phyloP scores from a whole-genome alignment of 495 filamentous ascomycete species.

The Baudoinia panamericana region DNA sequence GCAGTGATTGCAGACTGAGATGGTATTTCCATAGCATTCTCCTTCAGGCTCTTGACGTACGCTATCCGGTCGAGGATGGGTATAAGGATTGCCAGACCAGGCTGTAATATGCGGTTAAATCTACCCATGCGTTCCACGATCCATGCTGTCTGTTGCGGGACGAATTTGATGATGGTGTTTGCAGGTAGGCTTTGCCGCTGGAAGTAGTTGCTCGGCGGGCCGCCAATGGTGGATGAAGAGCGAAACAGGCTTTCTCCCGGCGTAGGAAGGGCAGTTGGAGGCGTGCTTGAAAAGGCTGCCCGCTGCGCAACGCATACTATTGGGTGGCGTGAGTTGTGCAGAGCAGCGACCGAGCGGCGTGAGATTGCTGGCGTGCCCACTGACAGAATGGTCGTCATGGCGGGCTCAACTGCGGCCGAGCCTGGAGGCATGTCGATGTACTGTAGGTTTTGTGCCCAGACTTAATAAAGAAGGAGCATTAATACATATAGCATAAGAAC shows the following conservation, averaged over 20 bases:
- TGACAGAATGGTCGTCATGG: constrained; percentile 10
- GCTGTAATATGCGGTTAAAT: constrained; percentile 81
- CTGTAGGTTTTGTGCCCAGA: too few species aligned
- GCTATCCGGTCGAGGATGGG: constrained; percentile 92
- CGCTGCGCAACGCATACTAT: constrained; percentile 4
- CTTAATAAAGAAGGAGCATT: too few species aligned
- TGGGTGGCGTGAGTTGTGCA: constrained; percentile 14
- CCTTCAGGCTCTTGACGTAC: constrained; percentile 95
- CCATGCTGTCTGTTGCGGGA: constrained; percentile 98
- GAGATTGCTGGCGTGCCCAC: constrained; percentile 8
- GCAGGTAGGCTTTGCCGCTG: constrained; percentile 57
- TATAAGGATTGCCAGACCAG: constrained; percentile 76
- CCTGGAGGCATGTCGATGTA: background rate
- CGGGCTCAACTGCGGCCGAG: constrained; percentile 1
- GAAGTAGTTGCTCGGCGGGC: constrained; percentile 38
- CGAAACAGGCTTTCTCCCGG: constrained; percentile 20
- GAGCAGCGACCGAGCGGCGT: constrained; percentile 12
- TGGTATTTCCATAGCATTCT: constrained; percentile 89
- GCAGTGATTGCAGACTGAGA: constrained; percentile 94
- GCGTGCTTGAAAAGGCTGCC: constrained; percentile 12
- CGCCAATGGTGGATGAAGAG: constrained; percentile 12
- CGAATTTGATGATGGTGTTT: constrained; percentile 92
- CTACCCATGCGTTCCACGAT: constrained; percentile 98
- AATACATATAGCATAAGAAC: too few species aligned
- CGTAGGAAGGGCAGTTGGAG: constrained; percentile 12